Percentiles rank a stretch among this genome's conserved stretches.
These are phyloP conservation scores for Solioccasus polychromus DNA, from an alignment of 768 basidiomycete genomes.

Conservation along the genomic window DNA sequence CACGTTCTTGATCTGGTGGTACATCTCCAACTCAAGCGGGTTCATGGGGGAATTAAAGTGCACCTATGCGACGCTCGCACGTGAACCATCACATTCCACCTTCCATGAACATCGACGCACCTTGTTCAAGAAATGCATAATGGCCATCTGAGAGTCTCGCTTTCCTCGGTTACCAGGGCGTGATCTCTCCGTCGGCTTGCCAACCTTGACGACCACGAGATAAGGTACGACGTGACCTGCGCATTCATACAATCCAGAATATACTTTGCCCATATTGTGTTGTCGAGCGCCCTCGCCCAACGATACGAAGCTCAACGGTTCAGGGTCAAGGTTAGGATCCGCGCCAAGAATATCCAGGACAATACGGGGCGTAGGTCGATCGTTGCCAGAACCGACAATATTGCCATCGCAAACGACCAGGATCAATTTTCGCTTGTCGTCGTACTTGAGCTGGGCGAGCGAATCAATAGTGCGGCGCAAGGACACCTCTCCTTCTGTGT, in stretches of 20 bases:
- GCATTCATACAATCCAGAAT: constrained; percentile 92
- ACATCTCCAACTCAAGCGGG: constrained; percentile 96
- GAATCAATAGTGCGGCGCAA: constrained; percentile 90
- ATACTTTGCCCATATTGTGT: constrained; percentile 98
- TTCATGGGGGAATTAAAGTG: constrained; percentile 97
- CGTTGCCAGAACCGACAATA: constrained; percentile 96
- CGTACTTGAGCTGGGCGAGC: constrained; percentile 90
- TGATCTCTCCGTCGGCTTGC: constrained; percentile 90
- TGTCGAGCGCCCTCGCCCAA: constrained; percentile 94
- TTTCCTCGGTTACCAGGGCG: constrained; percentile 98
- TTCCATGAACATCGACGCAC: constrained; percentile 34
- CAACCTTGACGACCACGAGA: constrained; percentile 87
- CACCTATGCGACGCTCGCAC: constrained; percentile 49
- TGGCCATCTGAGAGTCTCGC: constrained; percentile 92
- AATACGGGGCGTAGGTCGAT: constrained; percentile 93
- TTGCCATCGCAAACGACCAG: constrained; percentile 96
- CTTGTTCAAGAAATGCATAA: constrained; percentile 99
- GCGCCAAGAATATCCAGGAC: constrained; percentile 95
- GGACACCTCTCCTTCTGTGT: constrained; percentile 91
- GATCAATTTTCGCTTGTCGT: constrained; percentile 95
- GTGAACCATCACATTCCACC: neutral
- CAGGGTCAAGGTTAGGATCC: constrained; percentile 89
- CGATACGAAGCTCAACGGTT: constrained; percentile 90
- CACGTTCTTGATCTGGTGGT: constrained; percentile 99
- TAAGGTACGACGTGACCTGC: constrained; percentile 96